phyloP scores from a whole-genome alignment of 305 asterid genomes.

The Petunia hybrid region DNA sequence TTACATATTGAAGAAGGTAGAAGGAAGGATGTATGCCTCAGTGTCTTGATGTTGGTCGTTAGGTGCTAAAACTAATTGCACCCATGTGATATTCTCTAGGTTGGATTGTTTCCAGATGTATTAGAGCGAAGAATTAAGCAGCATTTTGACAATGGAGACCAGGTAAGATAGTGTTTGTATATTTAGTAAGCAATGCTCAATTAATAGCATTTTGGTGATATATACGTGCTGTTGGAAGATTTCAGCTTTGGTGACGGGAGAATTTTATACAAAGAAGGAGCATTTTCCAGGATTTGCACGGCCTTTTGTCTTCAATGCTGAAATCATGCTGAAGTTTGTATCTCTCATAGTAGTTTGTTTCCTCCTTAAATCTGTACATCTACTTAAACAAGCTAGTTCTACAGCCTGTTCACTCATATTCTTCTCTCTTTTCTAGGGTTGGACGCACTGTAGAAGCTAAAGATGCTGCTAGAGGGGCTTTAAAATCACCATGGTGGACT shows the following conservation, averaged over 20 bases:
- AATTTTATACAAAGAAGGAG: conserved; percentile 91
- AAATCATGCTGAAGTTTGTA: conserved; percentile 78
- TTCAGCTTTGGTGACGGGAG: conserved; percentile 98
- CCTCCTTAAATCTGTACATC: neutral
- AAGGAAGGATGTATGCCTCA: conserved; percentile 2
- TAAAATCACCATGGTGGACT: conserved; percentile 99
- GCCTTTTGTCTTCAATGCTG: conserved; percentile 85
- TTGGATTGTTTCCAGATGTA: conserved; percentile 92
- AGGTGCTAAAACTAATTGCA: conserved; percentile 23
- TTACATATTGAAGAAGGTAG: conserved; percentile 82
- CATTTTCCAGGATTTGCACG: conserved; percentile 99
- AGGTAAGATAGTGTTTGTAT: conserved; percentile 56
- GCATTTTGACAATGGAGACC: conserved; percentile 90
- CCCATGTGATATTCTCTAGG: conserved; percentile 47
- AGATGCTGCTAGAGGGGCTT: conserved; percentile 95
- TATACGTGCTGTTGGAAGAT: conserved; percentile 70
- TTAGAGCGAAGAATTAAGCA: conserved; percentile 77
- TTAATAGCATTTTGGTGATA: conserved; percentile 51
- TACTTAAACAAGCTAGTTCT: conserved; percentile 3
- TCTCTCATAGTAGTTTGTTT: conserved; percentile 29
- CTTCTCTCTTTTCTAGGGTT: conserved; percentile 58
- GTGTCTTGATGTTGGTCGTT: conserved; percentile 39
- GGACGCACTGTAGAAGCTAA: conserved; percentile 84
- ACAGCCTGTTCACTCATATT: conserved; percentile 18
- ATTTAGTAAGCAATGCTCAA: conserved; percentile 40